Evolutionary conservation across 257 asterid genomes (phyloP), one percentile per base, ranked within the genome.

Genomic region (Solanum dulcamara): DNA sequence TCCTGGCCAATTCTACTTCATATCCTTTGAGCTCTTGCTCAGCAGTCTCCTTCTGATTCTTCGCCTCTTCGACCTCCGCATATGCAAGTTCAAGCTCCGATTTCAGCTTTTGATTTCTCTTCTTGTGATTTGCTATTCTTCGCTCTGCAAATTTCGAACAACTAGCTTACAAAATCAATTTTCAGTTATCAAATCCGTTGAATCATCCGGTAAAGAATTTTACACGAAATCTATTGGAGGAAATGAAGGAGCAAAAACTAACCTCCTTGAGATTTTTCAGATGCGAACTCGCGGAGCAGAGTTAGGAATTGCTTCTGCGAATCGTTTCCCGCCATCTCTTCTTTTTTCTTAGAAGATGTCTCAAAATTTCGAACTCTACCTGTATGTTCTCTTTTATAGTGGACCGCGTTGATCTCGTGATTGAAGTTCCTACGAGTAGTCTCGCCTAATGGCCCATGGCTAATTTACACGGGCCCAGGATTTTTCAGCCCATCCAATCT

Each of bases 221-320:
- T 55, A 81, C 20, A 6, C 74, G 50, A 60, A 13, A 9, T 81
- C 10, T 22, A 2, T 55, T 55, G n/a, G 38, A 33, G 26, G 30
- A 67, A 42, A 15, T 71, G 86, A 67, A 35, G 17, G 4, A 10
- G 59, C 0, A 60, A 44, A 37, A 55, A 17, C 35, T 71, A 86
- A 94, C 99, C 96, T 91, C 97, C 98, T 88, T 91, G 96, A 84
- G 94, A 90, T 86, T 92, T 94, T 86, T 94, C 97, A 44, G 93
- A 42, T 24, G 91, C 91, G 89, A 86, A 89, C 42, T 93, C 95
- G 55, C 96, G 98, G 87, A 96, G 93, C 22, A 96, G 88, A 71
- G 93, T 86, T 7, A 93, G 87, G 79, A 93, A 89, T 64, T 87
- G 93, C 90, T 87, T 91, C 88, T 91, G 96, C 13, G 96, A 86